Conservation (phyloP, 768 basidiomycete species). For the Boletus sp. region DNA sequence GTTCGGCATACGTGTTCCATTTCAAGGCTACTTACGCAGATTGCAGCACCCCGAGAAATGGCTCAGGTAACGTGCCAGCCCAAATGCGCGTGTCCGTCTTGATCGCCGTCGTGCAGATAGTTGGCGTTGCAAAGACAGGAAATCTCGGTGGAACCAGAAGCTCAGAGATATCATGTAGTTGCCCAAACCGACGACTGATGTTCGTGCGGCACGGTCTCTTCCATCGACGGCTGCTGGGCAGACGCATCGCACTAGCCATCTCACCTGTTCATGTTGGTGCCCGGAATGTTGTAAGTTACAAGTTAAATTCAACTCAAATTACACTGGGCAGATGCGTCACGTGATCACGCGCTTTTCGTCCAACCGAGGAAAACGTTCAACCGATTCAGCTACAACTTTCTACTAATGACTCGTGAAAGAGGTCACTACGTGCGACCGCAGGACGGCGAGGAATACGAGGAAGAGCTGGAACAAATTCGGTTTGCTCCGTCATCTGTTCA, state of each 20-base stretch:
- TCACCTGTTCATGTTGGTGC: neutral
- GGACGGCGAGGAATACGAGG: constrained; percentile 47
- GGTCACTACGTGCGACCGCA: constrained; percentile 24
- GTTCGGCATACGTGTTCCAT: constrained; percentile 9
- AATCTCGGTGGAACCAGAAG: constrained; percentile 10
- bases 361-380: neutral
- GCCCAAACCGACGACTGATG: neutral
- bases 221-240: neutral
- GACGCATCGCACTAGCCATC: neutral
- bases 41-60: neutral
- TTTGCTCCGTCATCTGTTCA: constrained; percentile 26
- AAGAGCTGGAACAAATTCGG: constrained; percentile 68
- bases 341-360: constrained; percentile 3
- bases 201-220: neutral
- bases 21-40: constrained; percentile 1
- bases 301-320: neutral
- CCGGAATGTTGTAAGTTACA: neutral
- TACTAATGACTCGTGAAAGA: constrained; percentile 21
- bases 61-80: constrained; percentile 10
- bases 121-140: constrained; percentile 1
- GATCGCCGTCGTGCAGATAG: constrained; percentile 21
- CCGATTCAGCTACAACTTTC: neutral
- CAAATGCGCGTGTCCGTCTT: constrained; percentile 22
- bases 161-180: neutral
- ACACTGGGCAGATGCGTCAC: constrained; percentile 11